Base-by-base conservation (phyloP, 1,284 basidiomycete species). In the Abortiporus biennis region DNA sequence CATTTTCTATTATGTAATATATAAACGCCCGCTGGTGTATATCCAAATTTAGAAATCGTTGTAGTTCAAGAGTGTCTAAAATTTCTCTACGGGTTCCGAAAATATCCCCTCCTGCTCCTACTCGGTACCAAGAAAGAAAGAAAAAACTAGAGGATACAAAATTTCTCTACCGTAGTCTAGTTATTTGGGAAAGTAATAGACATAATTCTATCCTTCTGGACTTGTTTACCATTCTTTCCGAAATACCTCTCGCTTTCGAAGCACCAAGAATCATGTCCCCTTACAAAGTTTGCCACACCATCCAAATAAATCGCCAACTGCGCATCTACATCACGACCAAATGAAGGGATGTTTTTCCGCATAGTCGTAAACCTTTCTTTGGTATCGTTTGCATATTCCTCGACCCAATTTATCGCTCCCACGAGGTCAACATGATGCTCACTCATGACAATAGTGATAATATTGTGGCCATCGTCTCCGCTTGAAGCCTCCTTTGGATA, bases 221-320 rank as follows among this genome's bases (percentile, higher is more conserved):
- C 50, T 23, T 60, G 53, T 2, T 42, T 19, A 0, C 59, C 62
- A 21, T 51, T 47, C 5, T 42, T 54, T 6, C 62, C 63, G 42
- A 66, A 66, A 48, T 68, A 68, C 16, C 65, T 51, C 31, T 55
- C 52, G 41, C 60, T 55, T 41, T 62, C 63, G 38, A 65, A 66
- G 35, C 50, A 56, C 66, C 64, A 68, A 13, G 42, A 42, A 36
- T 59, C 57, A 43, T 63, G 64, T 4, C 52, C 57, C 12, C 58
- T 51, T 2, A 60, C 55, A 64, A 62, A 66, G 42, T 62, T 63
- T 2, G 55, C 65, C 24, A 68, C 19, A 3, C 59, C 60, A 32
- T 61, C 42, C 6, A 60, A 20, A 37, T 67, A 69, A 15, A 47
- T 34, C 1, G 30, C 30, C 4, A 65, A 38, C 24, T 57, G 46